Evolutionary conservation across 495 filamentous ascomycete genomes (phyloP).

Genomic region (Xylaria nigripes): DNA sequence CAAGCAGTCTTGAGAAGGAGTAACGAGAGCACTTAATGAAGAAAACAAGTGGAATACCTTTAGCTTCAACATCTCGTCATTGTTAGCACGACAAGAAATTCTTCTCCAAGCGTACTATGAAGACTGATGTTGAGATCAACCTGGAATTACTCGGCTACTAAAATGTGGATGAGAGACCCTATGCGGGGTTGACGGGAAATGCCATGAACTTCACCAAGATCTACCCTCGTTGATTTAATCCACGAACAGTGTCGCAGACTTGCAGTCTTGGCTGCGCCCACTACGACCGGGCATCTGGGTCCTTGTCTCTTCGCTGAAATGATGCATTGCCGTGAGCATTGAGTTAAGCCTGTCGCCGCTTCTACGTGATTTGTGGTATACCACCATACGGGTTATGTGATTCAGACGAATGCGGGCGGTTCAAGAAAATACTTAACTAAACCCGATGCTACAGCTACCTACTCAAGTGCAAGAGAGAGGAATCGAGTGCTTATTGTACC

Average conservation of each 20-base stretch:
- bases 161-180: neutral
- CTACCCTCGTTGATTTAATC: neutral
- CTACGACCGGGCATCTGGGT: neutral
- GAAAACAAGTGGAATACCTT: neutral
- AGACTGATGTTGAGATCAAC: neutral
- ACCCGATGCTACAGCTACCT: too few species aligned
- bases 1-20: slow-evolving; percentile 13
- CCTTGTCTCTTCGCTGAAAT: too few species aligned
- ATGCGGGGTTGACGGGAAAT: neutral
- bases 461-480: too few species aligned
- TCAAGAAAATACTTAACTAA: too few species aligned
- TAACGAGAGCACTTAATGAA: neutral
- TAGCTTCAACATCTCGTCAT: neutral
- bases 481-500: too few species aligned
- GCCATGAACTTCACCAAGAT: neutral
- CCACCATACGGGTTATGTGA: too few species aligned
- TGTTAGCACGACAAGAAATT: neutral
- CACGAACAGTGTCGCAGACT: slow-evolving; percentile 3
- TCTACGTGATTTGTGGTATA: too few species aligned
- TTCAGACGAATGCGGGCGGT: too few species aligned
- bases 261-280: neutral
- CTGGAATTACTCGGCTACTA: too few species aligned
- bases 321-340: neutral
- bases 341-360: neutral
- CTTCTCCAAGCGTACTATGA: neutral